Base-by-base conservation (phyloP, 257 asterid species). In the Ajuga chamaepitys region DNA sequence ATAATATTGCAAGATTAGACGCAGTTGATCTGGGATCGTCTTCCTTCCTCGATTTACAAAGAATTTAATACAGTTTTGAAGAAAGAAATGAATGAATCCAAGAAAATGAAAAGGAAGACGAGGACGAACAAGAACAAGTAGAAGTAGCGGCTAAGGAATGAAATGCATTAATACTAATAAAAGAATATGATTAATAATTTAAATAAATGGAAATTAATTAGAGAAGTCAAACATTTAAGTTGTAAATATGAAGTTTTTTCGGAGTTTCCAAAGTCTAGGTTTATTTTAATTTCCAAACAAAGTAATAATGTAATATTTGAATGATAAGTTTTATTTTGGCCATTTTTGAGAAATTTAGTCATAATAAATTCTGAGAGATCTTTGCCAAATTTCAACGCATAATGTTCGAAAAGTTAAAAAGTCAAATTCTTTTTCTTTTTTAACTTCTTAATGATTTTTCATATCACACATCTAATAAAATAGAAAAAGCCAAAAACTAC, bases 11-110 rank as follows among this genome's bases (percentile, higher is more conserved):
- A 58, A 34, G 66, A 68, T 44, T 52, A 47, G 0, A 65, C 86
- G 74, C 69, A 77, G 84, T 78, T 77, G 96, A 84, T 86, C 82
- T 74, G 80, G 70, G 74, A 72, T 77, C 66, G 46, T 50, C 69
- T 75, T 72, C 62, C 37, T 66, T 66, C 8, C 62, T 46, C 26
- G 44, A 30, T 58, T 57, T 57, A 24, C 76, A 38, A n/a, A 48
- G 70, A 62, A 30, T 45, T 65, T 62, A n/a, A n/a, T n/a, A 18
- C 42, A 44, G 40, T 59, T 62, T 69, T 40, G 52, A 70, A 71
- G 62, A 75, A 75, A 69, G 53, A n/a, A 35, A 50, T 54, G 71
- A 34, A 56, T 60, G 70, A 60, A 40, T 53, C 75, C 74, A 32
- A 69, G 53, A 60, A 14, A 67, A 22, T 40, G 66, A 26, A 59